A percentile compares a stretch with the other conserved stretches of the same genome.
phyloP scores from a whole-genome alignment of 176 grass and related monocot species.

The Rhynchospora pubera region DNA sequence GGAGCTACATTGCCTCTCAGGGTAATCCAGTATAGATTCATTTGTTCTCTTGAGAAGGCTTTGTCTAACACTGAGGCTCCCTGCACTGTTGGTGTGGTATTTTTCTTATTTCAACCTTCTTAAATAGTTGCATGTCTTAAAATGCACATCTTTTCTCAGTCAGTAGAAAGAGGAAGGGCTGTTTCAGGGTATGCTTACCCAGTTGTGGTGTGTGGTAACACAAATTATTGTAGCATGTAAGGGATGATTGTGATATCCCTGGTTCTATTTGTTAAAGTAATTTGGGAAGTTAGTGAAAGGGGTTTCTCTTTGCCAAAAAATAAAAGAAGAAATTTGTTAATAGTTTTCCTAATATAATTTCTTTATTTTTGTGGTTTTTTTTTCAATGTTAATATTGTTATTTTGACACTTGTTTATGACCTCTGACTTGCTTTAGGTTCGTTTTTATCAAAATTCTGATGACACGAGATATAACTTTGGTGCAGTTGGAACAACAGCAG shows the following conservation, averaged over 20 bases:
- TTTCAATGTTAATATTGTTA: background rate
- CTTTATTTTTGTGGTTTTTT: background rate
- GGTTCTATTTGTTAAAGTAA: background rate
- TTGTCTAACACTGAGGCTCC: constrained; percentile 57
- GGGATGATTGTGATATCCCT: background rate
- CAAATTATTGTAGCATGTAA: background rate
- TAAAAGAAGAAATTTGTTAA: background rate
- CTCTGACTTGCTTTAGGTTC: constrained; percentile 49
- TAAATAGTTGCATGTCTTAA: background rate
- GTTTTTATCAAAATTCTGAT: constrained; percentile 29
- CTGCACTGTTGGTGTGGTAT: constrained; percentile 76
- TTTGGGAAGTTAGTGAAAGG: background rate
- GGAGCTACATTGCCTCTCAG: constrained; percentile 84
- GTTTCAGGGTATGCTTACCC: background rate
- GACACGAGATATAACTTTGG: constrained; percentile 34
- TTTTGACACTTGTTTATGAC: constrained; percentile 7
- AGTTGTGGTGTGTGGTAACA: background rate
- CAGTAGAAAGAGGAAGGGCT: background rate
- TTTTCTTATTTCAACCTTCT: constrained; percentile 24
- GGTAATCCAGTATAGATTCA: constrained; percentile 60
- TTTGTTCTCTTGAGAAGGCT: constrained; percentile 68
- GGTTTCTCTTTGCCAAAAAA: background rate
- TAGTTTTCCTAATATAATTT: no score
- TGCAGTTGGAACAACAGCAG: constrained; percentile 87
- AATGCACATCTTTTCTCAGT: background rate